Percentiles rank a stretch among this genome's conserved stretches.
These are phyloP conservation scores for Cajanus cajan DNA, from an alignment of 306 rosid species.

Conservation along the genomic window DNA sequence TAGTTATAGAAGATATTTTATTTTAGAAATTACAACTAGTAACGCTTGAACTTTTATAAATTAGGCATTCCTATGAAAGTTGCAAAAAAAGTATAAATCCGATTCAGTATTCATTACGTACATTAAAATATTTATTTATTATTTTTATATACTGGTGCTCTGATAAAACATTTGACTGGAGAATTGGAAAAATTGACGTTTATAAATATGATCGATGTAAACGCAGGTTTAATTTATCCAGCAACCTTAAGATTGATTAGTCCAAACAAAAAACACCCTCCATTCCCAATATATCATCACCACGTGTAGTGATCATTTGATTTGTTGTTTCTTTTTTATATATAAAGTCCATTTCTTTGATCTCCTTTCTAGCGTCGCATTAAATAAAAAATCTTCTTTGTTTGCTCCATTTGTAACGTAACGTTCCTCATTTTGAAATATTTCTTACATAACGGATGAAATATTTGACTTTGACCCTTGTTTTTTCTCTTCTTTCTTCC, in stretches of 20 bases:
- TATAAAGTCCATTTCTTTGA: not conserved
- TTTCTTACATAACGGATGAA: not conserved
- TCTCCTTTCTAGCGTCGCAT: not conserved
- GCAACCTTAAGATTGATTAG: not conserved
- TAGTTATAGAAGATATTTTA: no score
- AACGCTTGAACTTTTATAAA: no score
- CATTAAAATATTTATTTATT: no score
- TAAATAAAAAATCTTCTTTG: not conserved
- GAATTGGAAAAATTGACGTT: no score
- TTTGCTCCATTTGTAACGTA: not conserved
- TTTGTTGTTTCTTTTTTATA: not conserved
- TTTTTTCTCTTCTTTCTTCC: not conserved
- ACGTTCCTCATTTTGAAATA: not conserved
- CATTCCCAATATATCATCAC: not conserved
- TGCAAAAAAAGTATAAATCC: no score
- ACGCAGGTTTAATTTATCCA: not conserved
- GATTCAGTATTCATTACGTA: no score
- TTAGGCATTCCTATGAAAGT: no score
- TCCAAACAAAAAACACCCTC: not conserved
- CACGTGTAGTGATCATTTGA: not conserved
- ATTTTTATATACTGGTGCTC: no score
- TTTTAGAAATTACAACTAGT: no score
- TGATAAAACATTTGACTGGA: not conserved
- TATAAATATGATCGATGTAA: not conserved
- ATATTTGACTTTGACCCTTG: not conserved